Evolutionary conservation across 108 stramenopile genomes (phyloP).

Genomic region (Pelagomonas calceolata): DNA sequence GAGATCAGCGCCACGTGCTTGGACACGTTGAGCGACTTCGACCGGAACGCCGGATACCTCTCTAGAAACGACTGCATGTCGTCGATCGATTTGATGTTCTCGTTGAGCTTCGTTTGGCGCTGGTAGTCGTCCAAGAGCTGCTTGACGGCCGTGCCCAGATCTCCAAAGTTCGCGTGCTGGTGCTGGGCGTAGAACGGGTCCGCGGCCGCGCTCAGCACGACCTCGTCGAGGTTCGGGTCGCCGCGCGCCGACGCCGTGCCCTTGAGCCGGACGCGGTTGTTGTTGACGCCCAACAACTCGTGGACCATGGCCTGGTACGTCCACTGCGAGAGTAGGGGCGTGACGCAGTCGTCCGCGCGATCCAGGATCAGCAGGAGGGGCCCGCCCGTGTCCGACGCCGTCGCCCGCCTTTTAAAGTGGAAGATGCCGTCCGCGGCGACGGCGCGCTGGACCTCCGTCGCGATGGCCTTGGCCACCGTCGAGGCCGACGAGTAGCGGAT

Average conservation of each 20-base stretch:
- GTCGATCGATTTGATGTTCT: constrained; percentile 72
- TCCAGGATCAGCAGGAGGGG: constrained; percentile 76
- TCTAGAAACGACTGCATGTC: constrained; percentile 99
- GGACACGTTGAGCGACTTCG: constrained; percentile 66
- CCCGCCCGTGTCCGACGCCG: too few relatives aligned
- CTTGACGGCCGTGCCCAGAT: constrained; percentile 89
- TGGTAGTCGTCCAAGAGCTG: constrained; percentile 86
- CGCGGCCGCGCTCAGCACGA: constrained; percentile 74
- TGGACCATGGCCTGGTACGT: constrained; percentile 99
- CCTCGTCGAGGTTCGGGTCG: constrained; percentile 83
- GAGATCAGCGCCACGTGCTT: constrained; percentile 97
- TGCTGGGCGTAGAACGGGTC: constrained; percentile 83
- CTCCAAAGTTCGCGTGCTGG: constrained; percentile 92
- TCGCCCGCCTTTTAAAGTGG: constrained; percentile 65
- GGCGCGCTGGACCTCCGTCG: constrained; percentile 56
- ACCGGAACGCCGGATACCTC: constrained; percentile 82
- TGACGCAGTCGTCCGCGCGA: constrained; percentile 95
- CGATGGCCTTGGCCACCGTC: constrained; percentile 61
- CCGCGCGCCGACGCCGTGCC: constrained; percentile 66
- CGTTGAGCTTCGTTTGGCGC: constrained; percentile 61
- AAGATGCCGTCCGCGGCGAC: constrained; percentile 81
- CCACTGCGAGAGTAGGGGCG: constrained; percentile 94
- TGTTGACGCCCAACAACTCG: constrained; percentile 90
- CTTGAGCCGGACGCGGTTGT: constrained; percentile 83
- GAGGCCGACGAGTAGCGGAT: constrained; percentile 80